These are phyloP conservation scores for Albifimbria verrucaria DNA, from an alignment of 2,329 filamentous ascomycete genomes.

Conservation along the genomic window DNA sequence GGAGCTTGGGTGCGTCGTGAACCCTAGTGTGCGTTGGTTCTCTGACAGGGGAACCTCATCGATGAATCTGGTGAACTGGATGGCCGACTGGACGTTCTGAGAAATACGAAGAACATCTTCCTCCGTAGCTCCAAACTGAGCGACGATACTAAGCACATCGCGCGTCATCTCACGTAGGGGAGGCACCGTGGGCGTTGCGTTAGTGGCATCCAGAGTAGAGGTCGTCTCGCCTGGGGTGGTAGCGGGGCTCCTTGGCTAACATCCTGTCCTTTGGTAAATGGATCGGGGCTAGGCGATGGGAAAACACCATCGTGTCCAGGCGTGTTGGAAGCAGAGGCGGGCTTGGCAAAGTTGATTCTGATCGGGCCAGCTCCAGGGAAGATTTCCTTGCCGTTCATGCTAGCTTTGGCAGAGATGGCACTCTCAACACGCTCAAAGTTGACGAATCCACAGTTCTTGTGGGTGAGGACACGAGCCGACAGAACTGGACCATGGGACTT, in stretches of 20 bases:
- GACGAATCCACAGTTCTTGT: conserved; percentile 99
- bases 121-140: conserved; percentile 80
- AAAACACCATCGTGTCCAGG: conserved; percentile 86
- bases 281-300: conserved; percentile 87
- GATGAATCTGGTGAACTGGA: conserved; percentile 68
- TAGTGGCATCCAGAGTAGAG: conserved; percentile 26
- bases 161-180: conserved; percentile 73
- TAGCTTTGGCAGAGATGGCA: conserved; percentile 81
- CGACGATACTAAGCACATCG: conserved; percentile 82
- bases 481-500: conserved; percentile 87
- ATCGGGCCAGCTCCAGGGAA: conserved; percentile 95
- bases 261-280: conserved; percentile 61
- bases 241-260: conserved; percentile 25
- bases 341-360: conserved; percentile 95
- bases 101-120: conserved; percentile 74
- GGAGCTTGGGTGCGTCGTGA: conserved; percentile 89
- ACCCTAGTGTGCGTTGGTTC: conserved; percentile 86
- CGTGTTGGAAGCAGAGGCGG: conserved; percentile 83
- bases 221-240: conserved; percentile 32
- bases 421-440: conserved; percentile 93
- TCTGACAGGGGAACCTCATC: conserved; percentile 83
- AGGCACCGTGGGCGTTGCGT: conserved; percentile 62
- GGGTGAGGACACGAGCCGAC: conserved; percentile 88
- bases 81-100: conserved; percentile 70
- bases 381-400: conserved; percentile 94